Base-by-base conservation (phyloP, 2,329 filamentous ascomycete species). In the Pestalotiopsis sp. region DNA sequence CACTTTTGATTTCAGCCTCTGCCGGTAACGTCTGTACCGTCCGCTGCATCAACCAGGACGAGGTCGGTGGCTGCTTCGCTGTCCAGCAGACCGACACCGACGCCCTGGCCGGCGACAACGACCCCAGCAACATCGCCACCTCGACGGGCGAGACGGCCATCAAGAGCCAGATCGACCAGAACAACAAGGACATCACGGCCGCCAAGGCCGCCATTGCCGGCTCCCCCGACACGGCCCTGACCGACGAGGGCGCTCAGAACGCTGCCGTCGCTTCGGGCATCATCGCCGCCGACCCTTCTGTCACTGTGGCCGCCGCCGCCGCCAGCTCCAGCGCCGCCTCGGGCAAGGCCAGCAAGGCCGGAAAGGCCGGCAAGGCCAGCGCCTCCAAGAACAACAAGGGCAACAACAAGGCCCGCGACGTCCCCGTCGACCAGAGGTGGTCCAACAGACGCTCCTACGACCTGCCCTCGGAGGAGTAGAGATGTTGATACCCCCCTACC, bases 1-100 rank as follows among this genome's bases (percentile, higher is more conserved):
- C 31, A 62, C 31, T 31, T 27, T 17, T 17, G 4, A 62, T 62
- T 20, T 31, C 68, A 78, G 77, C 76, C 23, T 81, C 83, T 0
- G 82, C 83, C 2, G 84, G 84, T 61, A 78, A 81, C 31, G 71
- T 83, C 41, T 83, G 81, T 71, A 82, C 81, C 11, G 74, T 83
- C 17, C 78, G 81, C 36, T 83, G 81, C 75, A 74, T 77, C 52
- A 83, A 83, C 71, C 74, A 73, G 3, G 76, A 78, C 1, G 71
- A 69, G 9, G 75, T 76, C 58, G 81, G 81, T 36, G 81, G 81
- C n/a, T 83, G 81, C 72, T 78, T 83, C 68, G 76, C 80, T 7
- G 75, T 82, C 36, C 79, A 82, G 72, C 82, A 85, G 74, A 83
- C 80, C 31, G 82, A 84, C 65, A 69, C 70, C 9, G 72, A 66